Percentiles rank a stretch among this genome's conserved stretches.
These are phyloP conservation scores for Zelonia costaricensis DNA, from an alignment of 208 protist genomes.

Conservation along the genomic window DNA sequence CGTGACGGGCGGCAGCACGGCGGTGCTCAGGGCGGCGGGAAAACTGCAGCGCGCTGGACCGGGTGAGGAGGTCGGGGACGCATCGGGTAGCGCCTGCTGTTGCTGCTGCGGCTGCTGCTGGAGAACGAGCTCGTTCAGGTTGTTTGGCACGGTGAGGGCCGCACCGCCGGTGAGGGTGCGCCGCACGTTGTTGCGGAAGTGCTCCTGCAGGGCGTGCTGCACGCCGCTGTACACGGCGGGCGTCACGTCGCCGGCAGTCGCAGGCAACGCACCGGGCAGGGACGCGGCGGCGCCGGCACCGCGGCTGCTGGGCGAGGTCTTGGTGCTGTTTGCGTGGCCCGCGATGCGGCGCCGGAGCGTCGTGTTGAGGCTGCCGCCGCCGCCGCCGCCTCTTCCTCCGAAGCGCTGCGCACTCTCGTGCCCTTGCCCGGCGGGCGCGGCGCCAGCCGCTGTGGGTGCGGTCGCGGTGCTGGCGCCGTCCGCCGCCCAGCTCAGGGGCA, in stretches of 20 bases:
- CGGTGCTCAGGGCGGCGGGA: background rate
- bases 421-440: too few relatives aligned
- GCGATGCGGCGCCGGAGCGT: background rate
- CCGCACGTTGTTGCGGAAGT: constrained; percentile 32
- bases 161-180: constrained; percentile 10
- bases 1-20: background rate
- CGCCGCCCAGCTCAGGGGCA: background rate
- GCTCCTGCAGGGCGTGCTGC: constrained; percentile 24
- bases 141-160: background rate
- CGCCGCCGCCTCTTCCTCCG: too few relatives aligned
- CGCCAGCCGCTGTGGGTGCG: background rate
- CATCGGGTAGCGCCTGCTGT: background rate
- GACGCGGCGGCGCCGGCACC: too few relatives aligned
- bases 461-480: background rate
- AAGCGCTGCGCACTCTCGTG: too few relatives aligned
- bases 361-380: too few relatives aligned
- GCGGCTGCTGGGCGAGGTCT: too few relatives aligned
- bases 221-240: constrained; percentile 25
- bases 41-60: background rate
- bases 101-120: constrained; percentile 11
- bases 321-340: too few relatives aligned
- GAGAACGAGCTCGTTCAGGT: background rate
- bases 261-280: too few relatives aligned
- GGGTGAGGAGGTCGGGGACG: background rate
- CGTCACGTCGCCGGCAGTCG: constrained; percentile 1